A percentile compares a stretch with the other conserved stretches of the same genome.
Evolutionary conservation across 306 rosid species (phyloP).

Genomic region (Prunus kanzakura): DNA sequence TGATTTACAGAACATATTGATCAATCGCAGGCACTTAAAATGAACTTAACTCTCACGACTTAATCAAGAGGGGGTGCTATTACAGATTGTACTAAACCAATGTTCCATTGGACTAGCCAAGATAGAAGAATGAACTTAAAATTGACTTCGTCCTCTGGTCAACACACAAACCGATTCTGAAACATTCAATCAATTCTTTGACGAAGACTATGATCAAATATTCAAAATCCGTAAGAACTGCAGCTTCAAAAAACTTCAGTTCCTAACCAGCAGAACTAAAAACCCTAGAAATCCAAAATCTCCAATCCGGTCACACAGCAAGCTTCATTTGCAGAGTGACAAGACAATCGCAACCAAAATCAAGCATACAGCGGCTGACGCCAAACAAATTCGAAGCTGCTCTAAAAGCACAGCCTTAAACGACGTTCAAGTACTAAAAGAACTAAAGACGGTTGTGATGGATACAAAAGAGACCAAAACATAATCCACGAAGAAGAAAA

Average conservation of each 20-base stretch:
- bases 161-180: neutral
- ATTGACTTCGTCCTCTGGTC: neutral
- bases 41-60: neutral
- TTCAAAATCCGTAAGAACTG: neutral
- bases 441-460: neutral
- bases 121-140: no score
- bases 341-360: neutral
- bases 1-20: neutral
- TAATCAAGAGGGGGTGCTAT: neutral
- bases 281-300: conserved; percentile 29
- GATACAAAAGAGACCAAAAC: neutral
- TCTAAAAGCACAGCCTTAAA: neutral
- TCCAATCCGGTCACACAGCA: neutral
- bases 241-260: neutral
- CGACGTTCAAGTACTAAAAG: neutral
- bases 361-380: neutral
- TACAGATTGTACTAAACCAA: neutral
- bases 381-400: conserved; percentile 13
- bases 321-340: conserved; percentile 14
- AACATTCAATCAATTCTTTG: neutral
- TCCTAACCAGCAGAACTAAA: neutral
- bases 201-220: neutral
- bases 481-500: neutral
- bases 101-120: neutral
- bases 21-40: neutral